Evolutionary conservation across 805 yeast genomes (phyloP), one percentile per base, ranked within the genome.

Genomic region (Starmerella kuoi): DNA sequence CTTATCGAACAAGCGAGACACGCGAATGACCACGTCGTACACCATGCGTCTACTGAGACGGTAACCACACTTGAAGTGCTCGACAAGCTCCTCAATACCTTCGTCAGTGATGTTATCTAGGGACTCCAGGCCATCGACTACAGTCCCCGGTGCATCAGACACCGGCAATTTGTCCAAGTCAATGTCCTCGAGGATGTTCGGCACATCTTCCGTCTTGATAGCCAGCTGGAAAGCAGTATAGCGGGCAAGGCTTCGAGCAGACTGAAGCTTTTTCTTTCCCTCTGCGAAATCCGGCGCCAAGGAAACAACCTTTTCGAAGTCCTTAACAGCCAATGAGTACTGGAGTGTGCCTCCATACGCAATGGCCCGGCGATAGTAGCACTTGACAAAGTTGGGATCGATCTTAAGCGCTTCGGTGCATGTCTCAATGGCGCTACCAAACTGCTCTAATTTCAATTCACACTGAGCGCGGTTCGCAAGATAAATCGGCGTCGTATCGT

Each of bases 391-490:
- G 17, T 64, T 57, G 1, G 77, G 70, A 56, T 88, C 85, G 8
- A 78, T 55, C 37, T 68, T 71, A 34, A 91, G 68, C 1, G 96
- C 83, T 34, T 64, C 62, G 26, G 77, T 72, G 52, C 94, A 77
- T 59, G 87, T 95, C n/a, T 61, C 65, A 2, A 87, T 71, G 1
- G 95, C 94, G 41, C 74, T 67, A 3, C 95, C 97, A 59, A 79
- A 87, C 54, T 78, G 79, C 59, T 88, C 98, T 42, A 77, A 60
- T 55, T 85, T 83, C 56, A 88, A 75, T 52, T 86, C 79, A 1
- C 85, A 94, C 58, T 85, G 91, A 1, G 95, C 94, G 50, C 94
- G 67, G 61, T 87, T 87, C 18, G 94, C 76, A 54, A 63, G 80
- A 51, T 73, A 77, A n/a, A 86, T 71, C 0, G 88, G 77, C 30